phyloP scores from a whole-genome alignment of 768 basidiomycete genomes.

The Boletus pseudo-olivaceus region DNA sequence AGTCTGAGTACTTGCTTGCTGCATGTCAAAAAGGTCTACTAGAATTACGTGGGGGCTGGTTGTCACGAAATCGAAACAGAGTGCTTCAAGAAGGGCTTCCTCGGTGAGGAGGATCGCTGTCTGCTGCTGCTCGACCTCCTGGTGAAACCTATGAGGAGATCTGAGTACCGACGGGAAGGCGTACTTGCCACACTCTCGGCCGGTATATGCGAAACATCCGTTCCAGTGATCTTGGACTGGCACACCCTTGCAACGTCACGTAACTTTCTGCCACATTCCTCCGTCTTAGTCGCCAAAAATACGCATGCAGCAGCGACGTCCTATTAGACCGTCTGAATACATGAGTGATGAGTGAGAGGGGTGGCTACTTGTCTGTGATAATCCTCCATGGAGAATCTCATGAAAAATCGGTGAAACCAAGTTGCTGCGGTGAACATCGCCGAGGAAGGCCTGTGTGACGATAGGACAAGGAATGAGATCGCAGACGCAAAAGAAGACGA shows the following conservation, averaged over 20 bases:
- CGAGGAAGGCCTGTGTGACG: slow-evolving; percentile 58
- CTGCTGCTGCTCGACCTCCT: slow-evolving; percentile 78
- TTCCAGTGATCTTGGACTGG: slow-evolving; percentile 60
- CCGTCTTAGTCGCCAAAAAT: slow-evolving; percentile 88
- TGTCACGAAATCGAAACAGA: slow-evolving; percentile 84
- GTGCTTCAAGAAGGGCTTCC: slow-evolving; percentile 73
- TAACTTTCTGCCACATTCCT: slow-evolving; percentile 83
- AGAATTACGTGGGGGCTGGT: slow-evolving; percentile 74
- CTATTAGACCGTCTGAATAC: slow-evolving; percentile 36
- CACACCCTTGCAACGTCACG: slow-evolving; percentile 79
- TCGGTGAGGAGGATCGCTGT: slow-evolving; percentile 68
- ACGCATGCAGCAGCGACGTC: slow-evolving; percentile 84
- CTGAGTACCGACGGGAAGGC: not conserved
- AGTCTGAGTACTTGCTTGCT: slow-evolving; percentile 43
- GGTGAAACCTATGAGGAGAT: slow-evolving; percentile 1
- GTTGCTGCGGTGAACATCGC: slow-evolving; percentile 85
- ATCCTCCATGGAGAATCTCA: slow-evolving; percentile 81
- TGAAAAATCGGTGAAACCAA: slow-evolving; percentile 90
- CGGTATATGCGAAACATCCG: slow-evolving; percentile 53
- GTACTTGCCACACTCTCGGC: slow-evolving; percentile 61
- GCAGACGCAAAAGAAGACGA: slow-evolving; percentile 4
- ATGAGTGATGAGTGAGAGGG: slow-evolving; percentile 4
- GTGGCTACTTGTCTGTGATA: slow-evolving; percentile 64
- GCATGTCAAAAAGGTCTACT: slow-evolving; percentile 64
- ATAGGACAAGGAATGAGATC: slow-evolving; percentile 13